Conservation (phyloP, 805 yeast species). For the Kodamaea restingae region DNA sequence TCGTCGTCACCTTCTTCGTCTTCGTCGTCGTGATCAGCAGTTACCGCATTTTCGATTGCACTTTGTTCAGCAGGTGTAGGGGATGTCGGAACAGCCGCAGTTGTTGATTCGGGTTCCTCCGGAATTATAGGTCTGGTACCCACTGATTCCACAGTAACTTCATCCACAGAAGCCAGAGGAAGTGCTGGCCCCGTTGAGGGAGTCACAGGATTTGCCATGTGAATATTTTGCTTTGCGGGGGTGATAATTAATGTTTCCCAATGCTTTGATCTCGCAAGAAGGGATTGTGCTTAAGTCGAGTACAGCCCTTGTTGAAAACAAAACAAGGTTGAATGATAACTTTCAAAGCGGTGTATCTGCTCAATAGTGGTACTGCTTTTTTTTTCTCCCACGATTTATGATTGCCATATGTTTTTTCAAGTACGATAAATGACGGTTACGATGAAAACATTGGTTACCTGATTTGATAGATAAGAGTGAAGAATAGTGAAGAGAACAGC, state of each 20-base stretch:
- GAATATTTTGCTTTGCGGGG: neutral
- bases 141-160: constrained; percentile 5
- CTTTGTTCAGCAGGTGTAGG: constrained; percentile 1
- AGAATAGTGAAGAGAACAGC: too few species aligned
- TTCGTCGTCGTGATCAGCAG: constrained; percentile 7
- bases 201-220: constrained; percentile 9
- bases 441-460: neutral
- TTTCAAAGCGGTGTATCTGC: too few species aligned
- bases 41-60: constrained; percentile 2
- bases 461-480: neutral
- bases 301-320: too few species aligned
- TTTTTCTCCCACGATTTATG: neutral
- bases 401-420: neutral
- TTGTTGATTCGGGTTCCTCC: neutral
- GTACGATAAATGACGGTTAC: neutral
- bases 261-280: too few species aligned
- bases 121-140: neutral
- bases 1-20: constrained; percentile 10
- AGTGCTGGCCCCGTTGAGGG: constrained; percentile 6
- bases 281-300: too few species aligned
- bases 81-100: neutral
- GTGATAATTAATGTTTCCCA: too few species aligned
- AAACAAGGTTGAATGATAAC: too few species aligned
- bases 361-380: constrained; percentile 1
- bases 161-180: constrained; percentile 5